Evolutionary conservation across 164 flowering plant genomes (phyloP).

Genomic region (Houttuynia cordata): DNA sequence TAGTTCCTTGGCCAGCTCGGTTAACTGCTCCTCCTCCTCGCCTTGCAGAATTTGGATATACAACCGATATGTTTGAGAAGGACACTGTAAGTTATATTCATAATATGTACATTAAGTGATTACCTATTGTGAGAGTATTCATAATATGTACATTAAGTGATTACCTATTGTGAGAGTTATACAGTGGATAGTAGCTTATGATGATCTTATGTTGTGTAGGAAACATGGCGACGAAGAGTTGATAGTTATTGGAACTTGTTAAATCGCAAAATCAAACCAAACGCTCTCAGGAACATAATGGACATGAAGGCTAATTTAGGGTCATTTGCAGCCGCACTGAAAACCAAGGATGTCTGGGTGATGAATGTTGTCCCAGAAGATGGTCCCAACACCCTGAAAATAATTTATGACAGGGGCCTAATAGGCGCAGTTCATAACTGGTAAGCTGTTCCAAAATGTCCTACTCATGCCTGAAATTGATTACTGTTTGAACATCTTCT

Average conservation of each 20-base stretch:
- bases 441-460: constrained; percentile 21
- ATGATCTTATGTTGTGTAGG: constrained; percentile 31
- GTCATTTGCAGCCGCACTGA: constrained; percentile 82
- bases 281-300: constrained; percentile 69
- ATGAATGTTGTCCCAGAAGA: constrained; percentile 92
- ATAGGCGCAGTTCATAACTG: constrained; percentile 71
- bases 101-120: neutral
- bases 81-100: constrained; percentile 17
- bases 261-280: constrained; percentile 36
- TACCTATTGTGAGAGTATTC: neutral
- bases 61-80: constrained; percentile 50
- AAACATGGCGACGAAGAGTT: constrained; percentile 57
- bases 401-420: constrained; percentile 75
- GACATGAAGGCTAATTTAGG: constrained; percentile 90
- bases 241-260: constrained; percentile 60
- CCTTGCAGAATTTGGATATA: constrained; percentile 68
- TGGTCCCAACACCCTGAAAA: constrained; percentile 76
- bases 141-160: too few species aligned
- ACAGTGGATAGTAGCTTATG: neutral
- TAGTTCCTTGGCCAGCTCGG: constrained; percentile 86
- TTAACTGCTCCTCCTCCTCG: constrained; percentile 70
- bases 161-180: neutral
- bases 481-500: neutral
- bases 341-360: constrained; percentile 75
- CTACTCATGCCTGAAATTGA: neutral